Evolutionary conservation across 257 asterid genomes (phyloP).

Genomic region (Nicotiana attenuata): DNA sequence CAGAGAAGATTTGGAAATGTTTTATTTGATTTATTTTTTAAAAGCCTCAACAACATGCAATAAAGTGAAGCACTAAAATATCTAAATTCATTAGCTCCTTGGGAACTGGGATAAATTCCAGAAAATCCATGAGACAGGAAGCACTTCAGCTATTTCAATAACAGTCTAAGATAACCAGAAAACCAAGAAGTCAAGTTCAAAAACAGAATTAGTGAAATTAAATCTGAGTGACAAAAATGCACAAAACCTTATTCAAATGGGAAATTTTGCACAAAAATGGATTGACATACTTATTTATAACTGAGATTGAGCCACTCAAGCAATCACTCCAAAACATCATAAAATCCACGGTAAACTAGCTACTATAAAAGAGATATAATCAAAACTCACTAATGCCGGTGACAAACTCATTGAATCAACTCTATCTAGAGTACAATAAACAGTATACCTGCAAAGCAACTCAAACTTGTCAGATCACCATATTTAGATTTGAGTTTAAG

Average conservation of each 20-base stretch:
- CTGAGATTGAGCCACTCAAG: neutral
- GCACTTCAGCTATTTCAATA: neutral
- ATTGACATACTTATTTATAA: slow-evolving; percentile 3
- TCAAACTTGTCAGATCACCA: neutral
- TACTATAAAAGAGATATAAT: neutral
- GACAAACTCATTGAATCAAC: slow-evolving; percentile 46
- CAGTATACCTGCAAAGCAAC: slow-evolving; percentile 9
- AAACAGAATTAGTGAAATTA: neutral
- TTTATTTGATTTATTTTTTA: neutral
- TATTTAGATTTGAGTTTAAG: neutral
- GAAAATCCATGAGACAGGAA: too few relatives aligned
- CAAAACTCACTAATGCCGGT: slow-evolving; percentile 45
- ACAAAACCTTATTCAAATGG: neutral
- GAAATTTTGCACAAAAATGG: neutral
- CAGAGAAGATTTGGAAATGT: neutral
- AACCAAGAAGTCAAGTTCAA: neutral
- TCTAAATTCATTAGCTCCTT: neutral
- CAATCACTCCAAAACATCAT: neutral
- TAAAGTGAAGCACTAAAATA: neutral
- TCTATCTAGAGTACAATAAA: slow-evolving; percentile 48
- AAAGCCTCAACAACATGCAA: neutral
- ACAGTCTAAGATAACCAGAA: neutral
- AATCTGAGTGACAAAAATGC: neutral
- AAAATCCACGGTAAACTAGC: neutral
- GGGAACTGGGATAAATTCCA: too few relatives aligned